Percentiles rank a stretch among this genome's conserved stretches.
phyloP scores from a whole-genome alignment of 2,329 filamentous ascomycete genomes.

The Colletotrichum filicis region DNA sequence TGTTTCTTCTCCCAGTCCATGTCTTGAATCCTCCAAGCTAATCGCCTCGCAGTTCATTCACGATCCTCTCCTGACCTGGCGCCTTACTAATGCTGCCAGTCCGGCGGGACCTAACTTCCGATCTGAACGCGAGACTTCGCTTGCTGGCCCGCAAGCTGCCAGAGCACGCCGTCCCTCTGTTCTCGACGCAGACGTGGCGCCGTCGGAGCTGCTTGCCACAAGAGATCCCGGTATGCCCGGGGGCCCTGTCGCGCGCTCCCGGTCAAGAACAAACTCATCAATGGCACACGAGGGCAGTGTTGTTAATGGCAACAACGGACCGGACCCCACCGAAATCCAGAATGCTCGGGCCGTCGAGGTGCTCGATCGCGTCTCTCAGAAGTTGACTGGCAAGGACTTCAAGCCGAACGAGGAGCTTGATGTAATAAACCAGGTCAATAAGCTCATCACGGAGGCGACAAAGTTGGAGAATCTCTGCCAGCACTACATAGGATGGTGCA shows the following conservation, averaged over 20 bases:
- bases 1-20: constrained; percentile 53
- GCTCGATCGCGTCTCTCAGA: constrained; percentile 90
- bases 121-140: constrained; percentile 66
- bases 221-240: constrained; percentile 51
- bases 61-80: constrained; percentile 98
- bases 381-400: constrained; percentile 94
- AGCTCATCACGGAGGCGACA: constrained; percentile 93
- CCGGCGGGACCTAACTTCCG: constrained; percentile 75
- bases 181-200: constrained; percentile 70
- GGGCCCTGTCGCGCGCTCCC: constrained; percentile 58
- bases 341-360: constrained; percentile 95
- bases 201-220: constrained; percentile 66
- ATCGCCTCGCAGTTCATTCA: constrained; percentile 83
- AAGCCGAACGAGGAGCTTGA: constrained; percentile 86
- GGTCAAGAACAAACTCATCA: constrained; percentile 71
- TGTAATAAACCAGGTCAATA: constrained; percentile 90
- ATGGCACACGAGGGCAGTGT: constrained; percentile 49
- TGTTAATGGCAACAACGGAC: constrained; percentile 47
- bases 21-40: constrained; percentile 34
- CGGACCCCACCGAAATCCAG: constrained; percentile 78
- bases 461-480: constrained; percentile 98
- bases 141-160: constrained; percentile 57
- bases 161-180: constrained; percentile 76
- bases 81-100: constrained; percentile 75
- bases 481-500: constrained; percentile 99